Base-by-base conservation (phyloP, 768 basidiomycete species). In the Leucocoprinus leucothites region DNA sequence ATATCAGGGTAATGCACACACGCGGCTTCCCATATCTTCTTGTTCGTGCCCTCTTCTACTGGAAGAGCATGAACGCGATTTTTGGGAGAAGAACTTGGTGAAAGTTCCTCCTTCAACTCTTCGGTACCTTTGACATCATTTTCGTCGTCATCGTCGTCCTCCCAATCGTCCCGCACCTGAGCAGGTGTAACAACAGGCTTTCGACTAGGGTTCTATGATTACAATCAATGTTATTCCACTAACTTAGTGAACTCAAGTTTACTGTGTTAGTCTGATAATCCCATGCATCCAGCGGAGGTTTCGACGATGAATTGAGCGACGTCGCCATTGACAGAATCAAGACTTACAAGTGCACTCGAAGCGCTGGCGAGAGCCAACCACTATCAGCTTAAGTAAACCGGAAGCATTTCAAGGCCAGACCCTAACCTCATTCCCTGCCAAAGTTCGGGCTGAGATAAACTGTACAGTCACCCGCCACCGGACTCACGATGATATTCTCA, bases 11-110 rank as follows among this genome's bases (percentile, higher is more conserved):
- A 11, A 43, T 55, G 14, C 31, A 75, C 86, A 71, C 64, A 89
- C 88, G 88, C 88, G 60, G 82, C 76, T 56, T 84, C 78, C 88
- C 88, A 90, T 49, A 89, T 72, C 51, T 71, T 75, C 63, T 74
- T 78, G 28, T 77, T 82, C 31, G 67, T 72, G 38, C 72, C 71
- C 40, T 77, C 78, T 0, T 59, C 47, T 5, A 57, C 56, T 19
- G 44, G 51, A 8, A 44, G 42, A 6, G 11, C 7, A 18, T 48
- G 25, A 18, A 9, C 26, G 8, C 1, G 19, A 42, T 18, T 43
- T 19, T 4, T 26, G 3, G 45, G 18, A 18, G 53, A 19, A 35
- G 42, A 4, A 14, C n/a, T 34, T 7, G 45, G 35, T 36, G 18
- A 28, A 31, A 11, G 31, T 31, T 31, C 31, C 31, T 31, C 11